Evolutionary conservation across 768 basidiomycete species (phyloP), one percentile per base, ranked within the genome.

Genomic region (Lactifluus piperatus): DNA sequence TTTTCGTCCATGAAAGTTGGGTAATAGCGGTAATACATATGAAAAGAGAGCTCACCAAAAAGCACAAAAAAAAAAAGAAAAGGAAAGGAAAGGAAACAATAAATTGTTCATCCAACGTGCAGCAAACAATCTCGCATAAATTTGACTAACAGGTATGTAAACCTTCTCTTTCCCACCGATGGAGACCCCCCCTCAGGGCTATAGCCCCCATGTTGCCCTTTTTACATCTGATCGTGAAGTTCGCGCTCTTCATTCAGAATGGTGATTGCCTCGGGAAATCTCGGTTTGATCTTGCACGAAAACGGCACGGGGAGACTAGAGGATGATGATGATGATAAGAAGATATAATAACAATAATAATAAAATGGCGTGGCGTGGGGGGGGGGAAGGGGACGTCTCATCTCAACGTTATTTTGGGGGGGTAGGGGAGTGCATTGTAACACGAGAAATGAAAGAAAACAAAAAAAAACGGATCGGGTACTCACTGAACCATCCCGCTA

Each of bases 401-500:
- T 5, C 44, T 29, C 43, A 30, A 56, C n/a, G n/a, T n/a, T n/a
- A 45, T 27, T 29, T 27, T 37, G 3, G 18, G 7, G n/a, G n/a
- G n/a, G n/a, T n/a, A n/a, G n/a, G n/a, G n/a, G 52, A 20, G 34
- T 34, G 34, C 34, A 32, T 37, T 9, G 22, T n/a, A 22, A 18
- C 9, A n/a, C n/a, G n/a, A n/a, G n/a, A n/a, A 5, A 39, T 39
- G 37, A 34, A 34, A 34, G 10, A 11, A 34, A 34, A n/a, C n/a
- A n/a, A 18, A 8, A 18, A 11, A 30, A 24, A 41, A 54, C 30
- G 6, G 46, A 49, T 20, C 3, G 20, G 6, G 34, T 34, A 65
- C 67, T 45, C 26, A 68, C 67, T 58, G 46, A 10, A 62, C n/a
- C 37, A 68, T 49, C 0, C 67, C 67, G n/a, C 10, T 52, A 45